Evolutionary conservation across 1,139 yeast species (phyloP).

Genomic region (Yamadazyma siamensis): DNA sequence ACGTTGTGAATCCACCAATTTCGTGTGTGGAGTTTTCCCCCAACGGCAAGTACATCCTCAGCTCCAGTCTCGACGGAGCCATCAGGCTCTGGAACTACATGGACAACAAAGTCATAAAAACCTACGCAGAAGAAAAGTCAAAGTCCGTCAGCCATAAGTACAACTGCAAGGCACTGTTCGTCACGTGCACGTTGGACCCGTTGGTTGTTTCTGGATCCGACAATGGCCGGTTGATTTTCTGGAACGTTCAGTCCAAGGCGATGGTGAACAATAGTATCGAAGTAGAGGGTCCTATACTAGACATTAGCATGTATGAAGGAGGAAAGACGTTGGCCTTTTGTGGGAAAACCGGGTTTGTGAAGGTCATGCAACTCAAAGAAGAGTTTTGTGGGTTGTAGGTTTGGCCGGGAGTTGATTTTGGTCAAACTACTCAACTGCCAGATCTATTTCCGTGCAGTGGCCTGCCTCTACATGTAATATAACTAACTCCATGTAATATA

Average conservation of each 20-base stretch:
- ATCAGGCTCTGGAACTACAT: conserved; percentile 81
- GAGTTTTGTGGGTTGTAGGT: too few species aligned
- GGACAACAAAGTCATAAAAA: conserved; percentile 73
- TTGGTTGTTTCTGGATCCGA: conserved; percentile 69
- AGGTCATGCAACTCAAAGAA: conserved; percentile 5
- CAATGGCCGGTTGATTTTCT: conserved; percentile 53
- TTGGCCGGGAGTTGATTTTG: too few species aligned
- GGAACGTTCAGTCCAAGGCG: conserved; percentile 75
- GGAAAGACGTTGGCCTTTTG: conserved; percentile 42
- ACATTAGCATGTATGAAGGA: conserved; percentile 38
- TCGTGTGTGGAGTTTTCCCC: conserved; percentile 73
- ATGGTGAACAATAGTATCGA: conserved; percentile 32
- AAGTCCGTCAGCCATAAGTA: conserved; percentile 40
- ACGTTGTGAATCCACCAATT: conserved; percentile 60
- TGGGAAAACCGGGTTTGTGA: conserved; percentile 22
- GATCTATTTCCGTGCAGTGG: too few species aligned
- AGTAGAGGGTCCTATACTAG: conserved; percentile 39
- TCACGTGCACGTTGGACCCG: conserved; percentile 31
- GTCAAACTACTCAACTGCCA: too few species aligned
- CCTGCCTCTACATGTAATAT: too few species aligned
- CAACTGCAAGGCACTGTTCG: conserved; percentile 49
- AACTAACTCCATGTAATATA: too few species aligned
- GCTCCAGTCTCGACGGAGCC: conserved; percentile 78
- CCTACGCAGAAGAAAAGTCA: conserved; percentile 46
- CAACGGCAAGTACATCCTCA: conserved; percentile 75